Conservation (phyloP, 2,329 filamentous ascomycete genomes). For the Cylindrodendrum hubeiense region DNA sequence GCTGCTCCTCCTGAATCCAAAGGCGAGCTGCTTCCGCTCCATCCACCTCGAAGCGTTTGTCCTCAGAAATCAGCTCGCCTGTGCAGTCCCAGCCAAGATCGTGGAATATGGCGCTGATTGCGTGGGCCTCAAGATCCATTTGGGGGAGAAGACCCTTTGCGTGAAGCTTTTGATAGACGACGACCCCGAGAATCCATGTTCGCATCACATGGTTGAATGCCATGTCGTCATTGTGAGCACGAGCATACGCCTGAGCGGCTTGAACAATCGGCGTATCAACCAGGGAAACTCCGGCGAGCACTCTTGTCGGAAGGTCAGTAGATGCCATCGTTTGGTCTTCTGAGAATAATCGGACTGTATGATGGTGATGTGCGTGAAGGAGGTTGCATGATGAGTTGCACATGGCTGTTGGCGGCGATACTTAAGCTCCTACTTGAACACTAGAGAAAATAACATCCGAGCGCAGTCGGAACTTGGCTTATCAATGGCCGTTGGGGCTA, state of each 20-base stretch:
- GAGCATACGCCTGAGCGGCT: neutral
- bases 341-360: neutral
- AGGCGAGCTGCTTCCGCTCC: neutral
- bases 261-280: conserved; percentile 7
- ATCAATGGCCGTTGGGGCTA: neutral
- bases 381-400: neutral
- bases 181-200: neutral
- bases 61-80: neutral
- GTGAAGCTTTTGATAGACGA: neutral
- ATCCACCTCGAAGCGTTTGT: conserved; percentile 6
- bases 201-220: conserved; percentile 7
- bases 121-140: conserved; percentile 3
- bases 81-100: conserved; percentile 7
- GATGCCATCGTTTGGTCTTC: neutral
- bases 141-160: neutral
- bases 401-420: neutral
- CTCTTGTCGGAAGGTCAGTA: neutral
- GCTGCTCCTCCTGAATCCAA: neutral
- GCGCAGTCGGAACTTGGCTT: neutral
- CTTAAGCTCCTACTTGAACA: neutral
- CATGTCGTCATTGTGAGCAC: neutral
- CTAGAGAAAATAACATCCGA: neutral
- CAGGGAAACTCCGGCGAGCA: neutral
- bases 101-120: conserved; percentile 1
- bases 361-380: neutral